A percentile compares a stretch with the other conserved stretches of the same genome.
These are phyloP conservation scores for Mortierella sp. DNA, from an alignment of 371 early-diverging fungal genomes.

Conservation along the genomic window DNA sequence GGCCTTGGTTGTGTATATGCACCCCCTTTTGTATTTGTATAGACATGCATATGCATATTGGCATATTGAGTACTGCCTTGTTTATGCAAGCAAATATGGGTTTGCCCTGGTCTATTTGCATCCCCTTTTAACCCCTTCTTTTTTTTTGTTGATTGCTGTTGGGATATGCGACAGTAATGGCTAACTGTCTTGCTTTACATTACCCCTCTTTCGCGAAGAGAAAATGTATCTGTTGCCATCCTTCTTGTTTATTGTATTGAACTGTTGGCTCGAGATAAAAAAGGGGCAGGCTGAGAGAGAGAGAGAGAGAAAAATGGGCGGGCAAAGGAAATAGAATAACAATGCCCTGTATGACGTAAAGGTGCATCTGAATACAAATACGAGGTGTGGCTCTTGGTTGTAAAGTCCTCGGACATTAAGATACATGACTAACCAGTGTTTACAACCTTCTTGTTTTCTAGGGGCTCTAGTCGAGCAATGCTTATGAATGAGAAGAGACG, in stretches of 20 bases:
- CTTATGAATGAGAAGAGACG: conserved; percentile 85
- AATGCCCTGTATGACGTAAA: conserved; percentile 17
- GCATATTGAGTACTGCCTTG: not conserved
- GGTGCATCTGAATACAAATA: conserved; percentile 8
- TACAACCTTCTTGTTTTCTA: not conserved
- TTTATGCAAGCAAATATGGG: not conserved
- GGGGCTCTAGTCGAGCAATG: conserved; percentile 32
- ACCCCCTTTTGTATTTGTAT: conserved; percentile 11
- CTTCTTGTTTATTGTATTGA: not conserved
- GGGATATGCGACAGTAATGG: not conserved
- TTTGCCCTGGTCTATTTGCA: not conserved
- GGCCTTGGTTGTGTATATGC: conserved; percentile 1
- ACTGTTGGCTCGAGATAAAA: conserved; percentile 15
- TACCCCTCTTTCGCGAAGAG: not conserved
- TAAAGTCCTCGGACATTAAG: not conserved
- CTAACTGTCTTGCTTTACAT: not conserved
- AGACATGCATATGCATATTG: not conserved
- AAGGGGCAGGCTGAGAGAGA: conserved; percentile 2
- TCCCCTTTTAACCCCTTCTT: conserved; percentile 16
- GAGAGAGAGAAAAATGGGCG: conserved; percentile 10
- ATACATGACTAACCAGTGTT: not conserved
- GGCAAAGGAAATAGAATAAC: conserved; percentile 1
- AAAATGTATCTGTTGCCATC: not conserved
- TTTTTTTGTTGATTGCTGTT: conserved; percentile 8
- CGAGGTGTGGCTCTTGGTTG: not conserved